Evolutionary conservation across 148 eudicot genomes (phyloP).

Genomic region (Vaccinium darrowii): DNA sequence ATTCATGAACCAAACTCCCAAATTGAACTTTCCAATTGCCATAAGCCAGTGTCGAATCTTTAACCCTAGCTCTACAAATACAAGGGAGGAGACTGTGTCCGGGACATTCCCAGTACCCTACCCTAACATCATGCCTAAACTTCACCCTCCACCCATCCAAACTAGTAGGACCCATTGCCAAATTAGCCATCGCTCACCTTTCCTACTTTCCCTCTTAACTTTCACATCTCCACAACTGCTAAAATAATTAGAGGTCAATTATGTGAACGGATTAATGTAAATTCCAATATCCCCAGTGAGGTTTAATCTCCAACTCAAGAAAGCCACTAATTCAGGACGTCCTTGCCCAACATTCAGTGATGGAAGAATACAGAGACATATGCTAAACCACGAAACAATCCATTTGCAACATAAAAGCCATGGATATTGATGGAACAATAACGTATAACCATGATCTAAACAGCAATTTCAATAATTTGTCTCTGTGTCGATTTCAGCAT

Average conservation of each 20-base stretch:
- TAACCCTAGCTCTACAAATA: background rate
- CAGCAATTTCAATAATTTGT: background rate
- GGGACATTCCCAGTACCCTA: background rate
- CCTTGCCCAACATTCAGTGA: background rate
- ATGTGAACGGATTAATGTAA: background rate
- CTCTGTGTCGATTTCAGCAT: background rate
- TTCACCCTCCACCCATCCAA: background rate
- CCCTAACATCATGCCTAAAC: background rate
- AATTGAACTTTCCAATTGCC: background rate
- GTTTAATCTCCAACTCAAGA: background rate
- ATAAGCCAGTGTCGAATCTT: background rate
- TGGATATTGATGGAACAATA: background rate
- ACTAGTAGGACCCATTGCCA: background rate
- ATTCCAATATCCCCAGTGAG: background rate
- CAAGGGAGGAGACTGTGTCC: background rate
- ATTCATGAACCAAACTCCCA: background rate
- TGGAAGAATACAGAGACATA: background rate
- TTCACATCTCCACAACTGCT: background rate
- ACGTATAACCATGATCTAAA: background rate
- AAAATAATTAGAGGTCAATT: background rate
- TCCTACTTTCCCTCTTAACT: background rate
- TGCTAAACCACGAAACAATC: background rate
- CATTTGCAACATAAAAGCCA: conserved; percentile 6
- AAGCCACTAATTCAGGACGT: background rate
- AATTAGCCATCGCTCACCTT: background rate